phyloP scores from a whole-genome alignment of 2,329 filamentous ascomycete genomes.

The Fusarium sp. region DNA sequence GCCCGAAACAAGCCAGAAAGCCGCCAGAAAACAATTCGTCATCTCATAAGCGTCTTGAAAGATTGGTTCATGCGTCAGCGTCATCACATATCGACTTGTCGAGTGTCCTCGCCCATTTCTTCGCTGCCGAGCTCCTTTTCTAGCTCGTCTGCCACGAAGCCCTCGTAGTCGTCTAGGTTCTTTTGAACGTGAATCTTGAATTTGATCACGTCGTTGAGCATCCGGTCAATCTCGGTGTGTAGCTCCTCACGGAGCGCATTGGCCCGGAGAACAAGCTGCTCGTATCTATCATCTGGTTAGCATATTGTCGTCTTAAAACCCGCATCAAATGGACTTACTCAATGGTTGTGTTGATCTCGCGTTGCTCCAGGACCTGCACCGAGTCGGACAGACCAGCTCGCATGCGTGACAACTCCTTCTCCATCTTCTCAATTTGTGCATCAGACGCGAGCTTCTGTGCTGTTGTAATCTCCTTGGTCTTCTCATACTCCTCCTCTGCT shows the following conservation, averaged over 20 bases:
- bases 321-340: constrained; percentile 71
- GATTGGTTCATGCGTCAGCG: constrained; percentile 25
- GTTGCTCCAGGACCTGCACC: constrained; percentile 91
- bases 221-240: constrained; percentile 96
- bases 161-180: constrained; percentile 92
- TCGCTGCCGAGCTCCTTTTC: constrained; percentile 83
- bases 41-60: constrained; percentile 41
- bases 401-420: constrained; percentile 97
- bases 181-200: constrained; percentile 99
- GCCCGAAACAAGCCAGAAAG: constrained; percentile 35
- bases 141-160: constrained; percentile 93
- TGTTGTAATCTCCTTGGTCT: constrained; percentile 86
- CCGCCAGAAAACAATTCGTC: constrained; percentile 34
- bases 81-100: constrained; percentile 55
- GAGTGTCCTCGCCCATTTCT: constrained; percentile 66
- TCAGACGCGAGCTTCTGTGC: constrained; percentile 91
- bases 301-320: not conserved
- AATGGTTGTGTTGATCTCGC: constrained; percentile 96
- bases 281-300: constrained; percentile 70
- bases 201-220: constrained; percentile 96
- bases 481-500: constrained; percentile 93
- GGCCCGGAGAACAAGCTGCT: constrained; percentile 88
- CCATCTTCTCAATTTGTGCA: constrained; percentile 97
- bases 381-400: constrained; percentile 84
- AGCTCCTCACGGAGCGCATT: constrained; percentile 92